These are phyloP conservation scores for Schwanniomyces vanrijiae DNA, from an alignment of 805 yeast genomes.

Conservation along the genomic window DNA sequence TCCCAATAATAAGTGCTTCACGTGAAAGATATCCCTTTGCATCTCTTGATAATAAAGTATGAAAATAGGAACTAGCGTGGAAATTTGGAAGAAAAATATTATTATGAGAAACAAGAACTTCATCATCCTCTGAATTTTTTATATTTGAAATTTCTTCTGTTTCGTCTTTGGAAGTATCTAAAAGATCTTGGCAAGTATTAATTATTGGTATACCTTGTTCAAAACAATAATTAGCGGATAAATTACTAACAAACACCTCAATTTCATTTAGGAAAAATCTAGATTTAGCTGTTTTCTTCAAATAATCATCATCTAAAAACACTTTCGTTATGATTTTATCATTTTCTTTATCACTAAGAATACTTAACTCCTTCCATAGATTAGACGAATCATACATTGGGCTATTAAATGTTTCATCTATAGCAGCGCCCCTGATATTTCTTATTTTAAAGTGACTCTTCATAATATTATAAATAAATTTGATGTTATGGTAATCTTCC, in stretches of 20 bases:
- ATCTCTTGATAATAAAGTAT: constrained; percentile 38
- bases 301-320: neutral
- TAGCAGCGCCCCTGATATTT: constrained; percentile 28
- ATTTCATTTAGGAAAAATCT: constrained; percentile 27
- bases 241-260: constrained; percentile 22
- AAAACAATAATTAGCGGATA: constrained; percentile 22
- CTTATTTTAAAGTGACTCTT: constrained; percentile 31
- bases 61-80: constrained; percentile 34
- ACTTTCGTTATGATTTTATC: constrained; percentile 10
- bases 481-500: constrained; percentile 31
- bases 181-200: constrained; percentile 17
- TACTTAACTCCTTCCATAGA: constrained; percentile 12
- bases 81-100: constrained; percentile 35
- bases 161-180: constrained; percentile 22
- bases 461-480: constrained; percentile 30
- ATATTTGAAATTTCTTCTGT: constrained; percentile 15
- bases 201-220: constrained; percentile 15
- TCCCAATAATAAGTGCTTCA: constrained; percentile 33
- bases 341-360: neutral
- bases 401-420: constrained; percentile 7
- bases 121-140: constrained; percentile 16
- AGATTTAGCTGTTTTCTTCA: constrained; percentile 8
- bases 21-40: constrained; percentile 32
- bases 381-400: constrained; percentile 13
- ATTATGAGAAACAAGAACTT: constrained; percentile 31